These are phyloP conservation scores for Ustilaginoidea virens DNA, from an alignment of 2,329 filamentous ascomycete genomes.

Conservation along the genomic window DNA sequence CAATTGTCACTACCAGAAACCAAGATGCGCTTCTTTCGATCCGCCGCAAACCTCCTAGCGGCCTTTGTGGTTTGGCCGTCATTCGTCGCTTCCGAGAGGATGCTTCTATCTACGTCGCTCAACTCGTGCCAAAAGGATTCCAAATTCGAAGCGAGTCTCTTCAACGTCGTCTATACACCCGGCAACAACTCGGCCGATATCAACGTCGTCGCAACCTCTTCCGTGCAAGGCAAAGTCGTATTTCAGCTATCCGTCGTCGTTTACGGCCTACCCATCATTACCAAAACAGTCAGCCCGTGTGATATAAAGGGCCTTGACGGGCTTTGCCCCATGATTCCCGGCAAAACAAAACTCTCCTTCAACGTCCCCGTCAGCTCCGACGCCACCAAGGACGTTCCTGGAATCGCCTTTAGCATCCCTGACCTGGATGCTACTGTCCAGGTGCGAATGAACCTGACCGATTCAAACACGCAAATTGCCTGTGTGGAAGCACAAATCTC, in stretches of 20 bases:
- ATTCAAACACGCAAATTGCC: slow-evolving; percentile 47
- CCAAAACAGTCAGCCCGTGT: slow-evolving; percentile 57
- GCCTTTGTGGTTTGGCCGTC: slow-evolving; percentile 4
- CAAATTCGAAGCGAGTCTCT: slow-evolving; percentile 67
- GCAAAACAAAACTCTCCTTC: slow-evolving; percentile 59
- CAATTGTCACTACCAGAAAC: too few relatives aligned
- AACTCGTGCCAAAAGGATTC: slow-evolving; percentile 67
- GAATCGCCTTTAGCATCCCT: slow-evolving; percentile 74
- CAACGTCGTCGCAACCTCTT: slow-evolving; percentile 59
- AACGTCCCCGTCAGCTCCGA: slow-evolving; percentile 42
- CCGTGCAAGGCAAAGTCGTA: slow-evolving; percentile 47
- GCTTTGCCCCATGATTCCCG: slow-evolving; percentile 80
- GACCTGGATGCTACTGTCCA: slow-evolving; percentile 77
- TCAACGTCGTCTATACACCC: slow-evolving; percentile 63
- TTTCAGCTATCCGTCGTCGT: slow-evolving; percentile 39
- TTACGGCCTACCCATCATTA: slow-evolving; percentile 49
- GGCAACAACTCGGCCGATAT: slow-evolving; percentile 53
- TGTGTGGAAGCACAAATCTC: slow-evolving; percentile 78
- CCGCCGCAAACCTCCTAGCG: slow-evolving; percentile 1
- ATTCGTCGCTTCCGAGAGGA: slow-evolving; percentile 3
- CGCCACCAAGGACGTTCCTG: slow-evolving; percentile 51
- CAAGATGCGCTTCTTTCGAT: slow-evolving; percentile 4
- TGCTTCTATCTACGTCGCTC: slow-evolving; percentile 44
- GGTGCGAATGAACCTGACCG: slow-evolving; percentile 61
- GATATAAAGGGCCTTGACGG: slow-evolving; percentile 43